Evolutionary conservation across 73 alveolate species (phyloP).

Genomic region (Loxodes magnus): DNA sequence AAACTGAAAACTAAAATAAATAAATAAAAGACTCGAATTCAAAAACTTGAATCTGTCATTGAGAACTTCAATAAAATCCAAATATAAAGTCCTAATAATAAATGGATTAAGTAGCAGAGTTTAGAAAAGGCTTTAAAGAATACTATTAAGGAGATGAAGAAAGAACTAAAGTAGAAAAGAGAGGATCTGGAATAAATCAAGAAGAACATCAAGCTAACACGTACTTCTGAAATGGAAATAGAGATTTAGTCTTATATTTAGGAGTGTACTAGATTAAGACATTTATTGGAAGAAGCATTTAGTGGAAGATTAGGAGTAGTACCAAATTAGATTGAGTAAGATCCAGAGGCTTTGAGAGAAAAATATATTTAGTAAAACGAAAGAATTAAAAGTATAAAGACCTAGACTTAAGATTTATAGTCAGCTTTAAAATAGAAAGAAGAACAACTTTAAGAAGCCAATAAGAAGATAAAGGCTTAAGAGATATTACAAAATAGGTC

Average conservation of each 20-base stretch:
- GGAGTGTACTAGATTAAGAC: conserved; percentile 52
- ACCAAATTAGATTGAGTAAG: conserved; percentile 2
- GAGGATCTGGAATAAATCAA: conserved; percentile 28
- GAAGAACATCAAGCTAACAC: conserved; percentile 38
- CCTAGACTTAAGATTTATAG: no score
- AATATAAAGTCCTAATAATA: no score
- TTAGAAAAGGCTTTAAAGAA: conserved; percentile 25
- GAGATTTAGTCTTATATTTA: conserved; percentile 40
- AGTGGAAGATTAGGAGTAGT: conserved; percentile 6
- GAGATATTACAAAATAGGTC: no score
- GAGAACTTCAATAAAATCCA: no score
- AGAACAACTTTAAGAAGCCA: no score
- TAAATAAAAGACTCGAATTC: no score
- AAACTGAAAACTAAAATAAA: no score
- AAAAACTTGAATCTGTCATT: no score
- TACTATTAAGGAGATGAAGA: conserved; percentile 37
- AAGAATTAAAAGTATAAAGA: no score
- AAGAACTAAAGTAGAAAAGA: conserved; percentile 4
- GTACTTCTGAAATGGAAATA: conserved; percentile 28
- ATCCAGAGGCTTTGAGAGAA: background rate
- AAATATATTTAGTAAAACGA: no score
- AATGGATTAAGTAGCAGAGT: conserved; percentile 14
- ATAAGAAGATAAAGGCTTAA: no score
- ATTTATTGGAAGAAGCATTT: conserved; percentile 26
- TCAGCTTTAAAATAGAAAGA: no score